A percentile compares a stretch with the other conserved stretches of the same genome.
These are phyloP conservation scores for Vararia minispora DNA, from an alignment of 768 basidiomycete species.

Conservation along the genomic window DNA sequence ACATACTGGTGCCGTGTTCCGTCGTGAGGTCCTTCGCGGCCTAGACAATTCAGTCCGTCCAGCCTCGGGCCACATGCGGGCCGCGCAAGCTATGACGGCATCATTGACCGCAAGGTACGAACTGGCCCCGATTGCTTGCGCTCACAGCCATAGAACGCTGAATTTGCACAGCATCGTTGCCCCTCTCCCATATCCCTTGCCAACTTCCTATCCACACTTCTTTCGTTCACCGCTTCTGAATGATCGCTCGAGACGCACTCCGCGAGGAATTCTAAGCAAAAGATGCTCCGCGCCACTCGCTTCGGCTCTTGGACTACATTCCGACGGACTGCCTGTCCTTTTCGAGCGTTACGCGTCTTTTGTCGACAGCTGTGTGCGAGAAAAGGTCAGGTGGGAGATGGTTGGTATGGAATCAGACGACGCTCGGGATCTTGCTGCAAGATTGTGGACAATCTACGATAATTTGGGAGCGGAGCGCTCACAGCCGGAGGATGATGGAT, in stretches of 20 bases:
- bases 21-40: no score
- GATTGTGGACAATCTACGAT: constrained; percentile 11
- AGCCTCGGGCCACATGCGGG: no score
- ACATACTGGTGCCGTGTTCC: no score
- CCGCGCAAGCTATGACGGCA: no score
- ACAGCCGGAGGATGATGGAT: neutral
- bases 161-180: no score
- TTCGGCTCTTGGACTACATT: constrained; percentile 31
- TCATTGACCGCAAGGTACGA: no score
- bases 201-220: constrained; percentile 46
- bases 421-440: constrained; percentile 8
- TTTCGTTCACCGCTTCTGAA: constrained; percentile 18
- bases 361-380: constrained; percentile 28
- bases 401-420: constrained; percentile 10
- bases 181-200: constrained; percentile 44
- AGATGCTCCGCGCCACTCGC: constrained; percentile 6
- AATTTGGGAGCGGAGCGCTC: constrained; percentile 6
- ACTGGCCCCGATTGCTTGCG: no score
- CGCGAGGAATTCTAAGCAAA: constrained; percentile 4
- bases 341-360: constrained; percentile 43
- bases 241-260: constrained; percentile 5
- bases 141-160: no score
- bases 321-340: constrained; percentile 24
- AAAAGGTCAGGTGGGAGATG: constrained; percentile 7
- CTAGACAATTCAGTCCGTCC: no score